Percentiles rank a stretch among this genome's conserved stretches.
Conservation (phyloP, 1,284 basidiomycete species). For the Mycena citricolor region DNA sequence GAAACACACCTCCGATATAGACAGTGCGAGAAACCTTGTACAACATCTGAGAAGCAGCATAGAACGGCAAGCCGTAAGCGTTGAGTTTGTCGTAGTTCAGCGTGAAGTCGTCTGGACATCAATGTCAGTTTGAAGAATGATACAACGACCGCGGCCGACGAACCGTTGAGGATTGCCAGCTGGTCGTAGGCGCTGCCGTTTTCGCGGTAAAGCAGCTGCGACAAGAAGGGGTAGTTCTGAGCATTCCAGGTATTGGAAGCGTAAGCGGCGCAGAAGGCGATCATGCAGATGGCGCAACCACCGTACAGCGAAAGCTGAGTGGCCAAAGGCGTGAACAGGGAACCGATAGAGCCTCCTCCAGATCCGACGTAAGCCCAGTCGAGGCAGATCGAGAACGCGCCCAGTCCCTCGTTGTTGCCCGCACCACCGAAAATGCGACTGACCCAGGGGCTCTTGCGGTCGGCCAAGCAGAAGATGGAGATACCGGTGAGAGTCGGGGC, state of each 20-base stretch:
- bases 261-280: slow-evolving; percentile 24
- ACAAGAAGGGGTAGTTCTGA: slow-evolving; percentile 48
- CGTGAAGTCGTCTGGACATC: slow-evolving; percentile 34
- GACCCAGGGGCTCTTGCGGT: slow-evolving; percentile 49
- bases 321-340: slow-evolving; percentile 45
- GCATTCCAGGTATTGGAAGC: slow-evolving; percentile 36
- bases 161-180: slow-evolving; percentile 30
- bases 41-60: slow-evolving; percentile 33
- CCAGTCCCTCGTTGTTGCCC: slow-evolving; percentile 49
- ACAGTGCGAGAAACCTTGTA: slow-evolving; percentile 31
- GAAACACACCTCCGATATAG: slow-evolving; percentile 28
- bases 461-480: slow-evolving; percentile 59
- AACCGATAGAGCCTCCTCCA: slow-evolving; percentile 38
- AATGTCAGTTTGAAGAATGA: neutral
- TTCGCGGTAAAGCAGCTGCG: slow-evolving; percentile 34
- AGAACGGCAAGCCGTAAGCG: slow-evolving; percentile 42
- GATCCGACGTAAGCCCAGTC: slow-evolving; percentile 55
- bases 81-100: slow-evolving; percentile 42
- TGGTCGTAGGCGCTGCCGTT: slow-evolving; percentile 36
- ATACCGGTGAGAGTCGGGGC: slow-evolving; percentile 50
- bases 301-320: slow-evolving; percentile 42
- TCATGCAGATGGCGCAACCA: slow-evolving; percentile 41
- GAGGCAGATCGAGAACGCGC: slow-evolving; percentile 49
- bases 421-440: slow-evolving; percentile 34
- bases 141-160: neutral